Base-by-base conservation (phyloP, 768 basidiomycete genomes). In the Leccinum rimulosum region DNA sequence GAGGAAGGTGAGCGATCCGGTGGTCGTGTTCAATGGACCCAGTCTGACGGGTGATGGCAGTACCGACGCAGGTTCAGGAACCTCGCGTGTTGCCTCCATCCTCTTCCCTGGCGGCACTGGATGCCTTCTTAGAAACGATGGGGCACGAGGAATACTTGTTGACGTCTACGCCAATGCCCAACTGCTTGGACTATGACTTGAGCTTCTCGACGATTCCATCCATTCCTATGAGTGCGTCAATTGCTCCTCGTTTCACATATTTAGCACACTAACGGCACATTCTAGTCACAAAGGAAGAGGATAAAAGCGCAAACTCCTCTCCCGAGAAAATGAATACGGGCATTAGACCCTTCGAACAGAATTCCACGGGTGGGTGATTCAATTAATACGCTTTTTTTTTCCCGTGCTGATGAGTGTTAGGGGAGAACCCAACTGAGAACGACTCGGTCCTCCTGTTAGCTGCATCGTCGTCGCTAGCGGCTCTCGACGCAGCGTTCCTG, bases 1-100 rank as follows among this genome's bases (percentile, higher is more conserved):
- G 38, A 60, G 66, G 30, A 19, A 25, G 10, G 68, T 68, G 52
- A 60, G 66, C 35, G 2, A 22, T 48, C 53, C 25, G 22, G 11
- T 12, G 6, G 9, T 3, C 4, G 2, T 33, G 33, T 25, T 36
- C 11, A 22, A 36, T 22, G 17, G 7, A 14, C 6, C 36, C 45
- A 43, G 19, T 50, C 58, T 69, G 56, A 69, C 40, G 28, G 27
- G 27, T 27, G 25, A 9, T 6, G 36, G 5, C 33, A 33, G 33
- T 33, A 33, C 33, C 33, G 11, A 33, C 12, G 40, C 22, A n/a
- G 22, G 40, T 60, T n/a, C 55, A 36, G 45, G 45, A 19, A 22
- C 2, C 30, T 27, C n/a, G 35, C 14, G n/a, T 31, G 1, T 28
- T 47, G 1, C 43, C 53, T 11, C 33, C 60, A 17, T 57, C 59